Evolutionary conservation across 176 grass and related monocot genomes (phyloP), one percentile per base, ranked within the genome.

Genomic region (Ananas comosus): DNA sequence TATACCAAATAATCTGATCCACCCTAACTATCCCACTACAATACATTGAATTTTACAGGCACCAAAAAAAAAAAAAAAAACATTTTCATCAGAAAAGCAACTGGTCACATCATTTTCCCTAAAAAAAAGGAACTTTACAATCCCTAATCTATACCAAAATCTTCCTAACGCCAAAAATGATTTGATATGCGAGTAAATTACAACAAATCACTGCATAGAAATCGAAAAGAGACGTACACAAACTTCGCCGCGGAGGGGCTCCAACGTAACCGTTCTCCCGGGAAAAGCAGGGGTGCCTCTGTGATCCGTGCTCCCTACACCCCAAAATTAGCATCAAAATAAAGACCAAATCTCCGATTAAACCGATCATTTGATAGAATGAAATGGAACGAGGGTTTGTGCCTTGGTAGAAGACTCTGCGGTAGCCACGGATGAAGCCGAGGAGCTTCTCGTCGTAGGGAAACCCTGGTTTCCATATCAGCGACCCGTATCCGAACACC

Each of bases 331-430:
- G 7, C 11, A 67, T 12, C 11, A 48, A 69, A 52, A 18, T 7
- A 63, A 12, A 42, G 10, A 51, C 11, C 19, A 23, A 49, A 70
- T 48, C 13, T 13, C 12, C 19, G 11, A 53, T 12, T 25, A 59
- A 48, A 63, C 22, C 53, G 51, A 51, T 61, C 64, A 50, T 61
- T 61, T 33, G 13, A 48, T 19, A 51, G 21, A 13, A 9, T 50
- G 33, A 23, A 19, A 24, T 13, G 12, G 25, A 69, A 25, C 4
- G 29, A 65, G 18, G n/a, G 21, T 23, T 64, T 50, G 52, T 75
- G 73, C 93, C 94, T 78, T 97, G 89, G 89, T 90, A 97, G 86
- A 97, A 97, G 74, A 91, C 89, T 22, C 84, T 84, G 72, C 82
- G 82, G 80, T 93, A 86, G 76, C 83, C 84, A 66, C 69, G 23